These are phyloP conservation scores for Chlorella variabilis DNA, from an alignment of 163 green algal species.

Conservation along the genomic window DNA sequence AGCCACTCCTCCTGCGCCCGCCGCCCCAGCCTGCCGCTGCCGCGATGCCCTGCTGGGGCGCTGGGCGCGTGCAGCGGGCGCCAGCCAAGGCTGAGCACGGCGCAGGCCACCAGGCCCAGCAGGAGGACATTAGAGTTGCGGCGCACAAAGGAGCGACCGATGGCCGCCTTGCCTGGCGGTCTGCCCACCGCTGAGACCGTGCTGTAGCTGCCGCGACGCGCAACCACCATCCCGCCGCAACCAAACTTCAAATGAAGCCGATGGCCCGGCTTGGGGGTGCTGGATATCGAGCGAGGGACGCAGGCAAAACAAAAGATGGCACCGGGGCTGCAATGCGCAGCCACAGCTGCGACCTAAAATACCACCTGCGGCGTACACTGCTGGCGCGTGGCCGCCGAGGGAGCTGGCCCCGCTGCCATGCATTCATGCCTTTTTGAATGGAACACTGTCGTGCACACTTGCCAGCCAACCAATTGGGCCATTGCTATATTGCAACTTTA, in stretches of 20 bases:
- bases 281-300: too few relatives aligned
- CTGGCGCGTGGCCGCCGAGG: too few relatives aligned
- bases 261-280: too few relatives aligned
- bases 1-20: not conserved
- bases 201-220: not conserved
- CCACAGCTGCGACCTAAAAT: too few relatives aligned
- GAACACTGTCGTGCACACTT: too few relatives aligned
- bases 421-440: too few relatives aligned
- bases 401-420: too few relatives aligned
- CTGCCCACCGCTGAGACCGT: not conserved
- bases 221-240: not conserved
- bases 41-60: not conserved
- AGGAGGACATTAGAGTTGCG: not conserved
- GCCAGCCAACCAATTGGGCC: too few relatives aligned
- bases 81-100: not conserved
- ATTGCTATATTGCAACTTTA: too few relatives aligned
- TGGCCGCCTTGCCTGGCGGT: not conserved
- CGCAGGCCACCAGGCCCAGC: slow-evolving; percentile 2
- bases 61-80: not conserved
- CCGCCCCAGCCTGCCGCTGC: not conserved
- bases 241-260: not conserved
- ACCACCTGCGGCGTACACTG: too few relatives aligned
- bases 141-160: not conserved
- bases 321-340: too few relatives aligned
- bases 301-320: too few relatives aligned